Evolutionary conservation across 306 rosid species (phyloP).

Genomic region (Quercus bicolor): DNA sequence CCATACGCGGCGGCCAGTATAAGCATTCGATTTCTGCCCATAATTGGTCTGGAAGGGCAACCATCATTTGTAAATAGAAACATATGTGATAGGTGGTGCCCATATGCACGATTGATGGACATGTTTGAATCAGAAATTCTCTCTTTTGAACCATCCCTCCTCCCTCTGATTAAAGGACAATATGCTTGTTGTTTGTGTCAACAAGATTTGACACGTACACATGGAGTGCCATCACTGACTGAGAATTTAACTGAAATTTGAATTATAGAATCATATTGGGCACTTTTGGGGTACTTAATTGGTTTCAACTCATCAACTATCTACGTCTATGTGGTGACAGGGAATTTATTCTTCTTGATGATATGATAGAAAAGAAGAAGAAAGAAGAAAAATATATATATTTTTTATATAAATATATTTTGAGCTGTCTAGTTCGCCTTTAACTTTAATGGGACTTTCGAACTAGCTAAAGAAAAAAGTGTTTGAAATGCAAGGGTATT

Average conservation of each 20-base stretch:
- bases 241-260: no score
- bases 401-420: no score
- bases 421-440: no score
- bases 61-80: background rate
- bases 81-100: background rate
- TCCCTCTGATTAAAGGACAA: background rate
- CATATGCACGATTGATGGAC: slow-evolving; percentile 1
- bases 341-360: background rate
- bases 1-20: background rate
- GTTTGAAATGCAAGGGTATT: no score
- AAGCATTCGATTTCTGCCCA: background rate
- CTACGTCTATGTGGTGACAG: no score
- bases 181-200: background rate
- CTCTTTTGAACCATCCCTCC: background rate
- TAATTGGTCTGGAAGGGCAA: background rate
- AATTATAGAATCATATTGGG: no score
- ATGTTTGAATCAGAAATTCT: background rate
- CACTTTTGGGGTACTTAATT: no score
- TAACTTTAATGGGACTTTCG: no score
- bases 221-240: background rate
- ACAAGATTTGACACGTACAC: background rate
- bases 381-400: no score
- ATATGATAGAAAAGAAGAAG: background rate
- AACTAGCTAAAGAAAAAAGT: no score
- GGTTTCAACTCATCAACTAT: no score